A percentile compares a stretch with the other conserved stretches of the same genome.
These are phyloP conservation scores for Selaginella tamariscina DNA, from an alignment of 75 land plant species.

Conservation along the genomic window DNA sequence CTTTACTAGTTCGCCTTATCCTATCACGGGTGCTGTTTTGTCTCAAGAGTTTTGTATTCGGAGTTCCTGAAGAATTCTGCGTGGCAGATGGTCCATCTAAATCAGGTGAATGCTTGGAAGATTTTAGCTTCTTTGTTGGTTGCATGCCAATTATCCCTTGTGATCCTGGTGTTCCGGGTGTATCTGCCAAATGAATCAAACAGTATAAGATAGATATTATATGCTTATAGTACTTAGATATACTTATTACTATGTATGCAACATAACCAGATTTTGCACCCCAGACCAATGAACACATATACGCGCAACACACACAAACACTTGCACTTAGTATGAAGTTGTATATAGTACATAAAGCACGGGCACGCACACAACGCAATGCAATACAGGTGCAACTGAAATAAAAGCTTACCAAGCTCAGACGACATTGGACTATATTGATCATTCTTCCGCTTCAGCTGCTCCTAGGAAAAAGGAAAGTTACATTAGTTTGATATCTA, in stretches of 20 bases:
- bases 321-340: too few species aligned
- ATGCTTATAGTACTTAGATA: too few species aligned
- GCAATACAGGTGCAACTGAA: too few species aligned
- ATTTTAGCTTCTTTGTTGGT: constrained; percentile 41
- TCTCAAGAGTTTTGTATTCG: constrained; percentile 55
- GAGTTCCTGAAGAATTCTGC: constrained; percentile 20
- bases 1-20: constrained; percentile 43
- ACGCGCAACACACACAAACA: too few species aligned
- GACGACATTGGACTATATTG: not conserved
- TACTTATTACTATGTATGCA: too few species aligned
- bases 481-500: too few species aligned
- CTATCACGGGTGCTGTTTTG: constrained; percentile 56
- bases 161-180: constrained; percentile 10
- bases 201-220: too few species aligned
- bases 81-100: constrained; percentile 17
- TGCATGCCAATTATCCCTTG: constrained; percentile 43
- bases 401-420: not conserved
- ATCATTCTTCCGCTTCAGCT: not conserved
- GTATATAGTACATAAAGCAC: too few species aligned
- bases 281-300: too few species aligned
- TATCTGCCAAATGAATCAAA: not conserved
- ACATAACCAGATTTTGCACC: too few species aligned
- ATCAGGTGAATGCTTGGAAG: constrained; percentile 45
- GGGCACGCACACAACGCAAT: not conserved
- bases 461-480: too few species aligned